These are phyloP conservation scores for Athelia sp. DNA, from an alignment of 1,284 basidiomycete genomes.

Conservation along the genomic window DNA sequence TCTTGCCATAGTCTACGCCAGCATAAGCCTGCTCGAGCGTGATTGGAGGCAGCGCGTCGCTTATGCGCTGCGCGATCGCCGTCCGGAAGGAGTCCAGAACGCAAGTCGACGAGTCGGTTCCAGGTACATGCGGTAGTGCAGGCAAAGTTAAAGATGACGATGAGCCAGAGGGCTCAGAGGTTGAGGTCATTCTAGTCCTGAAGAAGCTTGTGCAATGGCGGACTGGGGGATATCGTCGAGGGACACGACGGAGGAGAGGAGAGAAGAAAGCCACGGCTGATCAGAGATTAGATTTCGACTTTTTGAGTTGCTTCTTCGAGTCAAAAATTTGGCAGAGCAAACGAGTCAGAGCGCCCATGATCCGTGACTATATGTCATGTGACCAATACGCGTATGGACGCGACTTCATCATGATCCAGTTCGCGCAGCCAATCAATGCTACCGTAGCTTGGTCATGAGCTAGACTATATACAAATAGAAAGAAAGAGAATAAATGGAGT, in stretches of 20 bases:
- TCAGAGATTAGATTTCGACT: too few species aligned
- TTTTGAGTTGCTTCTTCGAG: too few species aligned
- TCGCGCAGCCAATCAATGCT: too few species aligned
- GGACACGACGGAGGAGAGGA: slow-evolving; percentile 9
- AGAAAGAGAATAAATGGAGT: too few species aligned
- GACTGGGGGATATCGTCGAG: neutral
- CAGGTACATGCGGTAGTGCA: slow-evolving; percentile 50
- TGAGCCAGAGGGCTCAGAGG: slow-evolving; percentile 11
- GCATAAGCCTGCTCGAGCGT: slow-evolving; percentile 73
- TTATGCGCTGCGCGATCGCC: slow-evolving; percentile 77
- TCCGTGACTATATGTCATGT: too few species aligned
- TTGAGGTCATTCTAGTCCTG: slow-evolving; percentile 15
- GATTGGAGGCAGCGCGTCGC: slow-evolving; percentile 63
- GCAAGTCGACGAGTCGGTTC: slow-evolving; percentile 67
- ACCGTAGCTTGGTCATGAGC: too few species aligned
- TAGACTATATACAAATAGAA: too few species aligned
- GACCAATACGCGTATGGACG: too few species aligned
- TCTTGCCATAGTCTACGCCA: slow-evolving; percentile 89
- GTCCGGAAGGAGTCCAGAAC: slow-evolving; percentile 83
- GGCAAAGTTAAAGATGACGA: neutral
- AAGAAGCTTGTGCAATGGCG: too few species aligned
- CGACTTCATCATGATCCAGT: too few species aligned
- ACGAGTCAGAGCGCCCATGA: too few species aligned
- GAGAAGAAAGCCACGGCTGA: slow-evolving; percentile 19
- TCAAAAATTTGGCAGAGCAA: too few species aligned